Conservation (phyloP, 2,329 filamentous ascomycete genomes). For the Daldinia sp. region DNA sequence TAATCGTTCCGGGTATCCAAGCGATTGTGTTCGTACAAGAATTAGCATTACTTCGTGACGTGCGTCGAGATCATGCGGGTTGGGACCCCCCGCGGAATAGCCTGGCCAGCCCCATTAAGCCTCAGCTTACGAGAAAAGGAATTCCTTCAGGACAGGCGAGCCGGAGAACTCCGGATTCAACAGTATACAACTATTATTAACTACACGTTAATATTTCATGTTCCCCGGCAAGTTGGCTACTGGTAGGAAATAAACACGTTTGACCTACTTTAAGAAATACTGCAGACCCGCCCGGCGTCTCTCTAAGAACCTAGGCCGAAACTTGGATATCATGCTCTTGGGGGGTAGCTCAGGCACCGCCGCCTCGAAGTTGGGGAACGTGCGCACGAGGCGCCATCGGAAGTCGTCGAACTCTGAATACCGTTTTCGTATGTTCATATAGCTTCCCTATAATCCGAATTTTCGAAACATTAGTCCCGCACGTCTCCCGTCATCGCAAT, state of each 20-base stretch:
- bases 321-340: slow-evolving; percentile 90
- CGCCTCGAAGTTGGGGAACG: slow-evolving; percentile 85
- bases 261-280: slow-evolving; percentile 90
- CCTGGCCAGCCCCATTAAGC: neutral
- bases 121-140: slow-evolving; percentile 73
- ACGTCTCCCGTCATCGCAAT: slow-evolving; percentile 48
- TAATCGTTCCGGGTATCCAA: slow-evolving; percentile 28
- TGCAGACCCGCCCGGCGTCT: slow-evolving; percentile 83
- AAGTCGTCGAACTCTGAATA: slow-evolving; percentile 96
- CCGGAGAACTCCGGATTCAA: slow-evolving; percentile 94
- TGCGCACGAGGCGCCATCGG: slow-evolving; percentile 76
- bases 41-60: slow-evolving; percentile 48
- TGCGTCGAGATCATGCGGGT: slow-evolving; percentile 37
- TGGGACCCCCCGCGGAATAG: slow-evolving; percentile 7
- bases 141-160: slow-evolving; percentile 91
- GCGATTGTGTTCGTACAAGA: slow-evolving; percentile 41
- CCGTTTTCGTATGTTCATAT: slow-evolving; percentile 74
- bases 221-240: no score
- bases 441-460: slow-evolving; percentile 62
- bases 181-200: slow-evolving; percentile 77
- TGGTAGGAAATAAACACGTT: neutral
- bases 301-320: slow-evolving; percentile 87
- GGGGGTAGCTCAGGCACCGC: slow-evolving; percentile 92
- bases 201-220: slow-evolving; percentile 35
- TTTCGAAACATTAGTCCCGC: slow-evolving; percentile 54